Conservation (phyloP, 805 yeast genomes). For the Scheffersomyces ergatensis region DNA sequence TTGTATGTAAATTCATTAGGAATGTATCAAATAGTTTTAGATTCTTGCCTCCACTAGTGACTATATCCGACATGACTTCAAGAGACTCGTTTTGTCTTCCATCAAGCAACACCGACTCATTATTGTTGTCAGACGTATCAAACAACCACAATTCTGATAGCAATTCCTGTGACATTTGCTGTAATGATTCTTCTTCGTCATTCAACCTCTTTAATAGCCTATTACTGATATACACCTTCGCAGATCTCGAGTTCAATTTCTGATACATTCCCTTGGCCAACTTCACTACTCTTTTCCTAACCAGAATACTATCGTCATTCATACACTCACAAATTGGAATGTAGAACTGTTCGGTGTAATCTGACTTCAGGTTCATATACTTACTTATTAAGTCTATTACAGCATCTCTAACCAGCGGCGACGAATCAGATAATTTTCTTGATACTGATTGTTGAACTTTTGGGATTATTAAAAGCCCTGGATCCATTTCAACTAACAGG, state of each 20-base stretch:
- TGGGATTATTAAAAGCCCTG: constrained; percentile 47
- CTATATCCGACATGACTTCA: constrained; percentile 37
- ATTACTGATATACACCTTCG: constrained; percentile 46
- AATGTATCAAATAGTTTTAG: constrained; percentile 19
- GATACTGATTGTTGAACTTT: constrained; percentile 53
- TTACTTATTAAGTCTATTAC: constrained; percentile 63
- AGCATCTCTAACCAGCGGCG: constrained; percentile 75
- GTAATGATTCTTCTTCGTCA: constrained; percentile 63
- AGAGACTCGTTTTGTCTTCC: neutral
- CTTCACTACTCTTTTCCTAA: constrained; percentile 60
- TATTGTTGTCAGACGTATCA: neutral
- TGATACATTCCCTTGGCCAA: constrained; percentile 48
- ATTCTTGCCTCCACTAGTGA: constrained; percentile 34
- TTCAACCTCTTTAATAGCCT: constrained; percentile 54
- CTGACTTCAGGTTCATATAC: constrained; percentile 43
- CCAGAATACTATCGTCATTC: constrained; percentile 60
- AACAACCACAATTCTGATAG: constrained; percentile 26
- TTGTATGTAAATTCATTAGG: constrained; percentile 2
- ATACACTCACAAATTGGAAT: constrained; percentile 46
- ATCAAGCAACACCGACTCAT: too few relatives aligned
- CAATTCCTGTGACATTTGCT: constrained; percentile 36
- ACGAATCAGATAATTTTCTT: constrained; percentile 51
- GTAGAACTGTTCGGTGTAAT: constrained; percentile 47
- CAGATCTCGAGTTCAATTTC: constrained; percentile 20
- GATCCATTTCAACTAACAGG: constrained; percentile 50